phyloP scores from a whole-genome alignment of 2,329 filamentous ascomycete genomes.

The Xylaria sp. region DNA sequence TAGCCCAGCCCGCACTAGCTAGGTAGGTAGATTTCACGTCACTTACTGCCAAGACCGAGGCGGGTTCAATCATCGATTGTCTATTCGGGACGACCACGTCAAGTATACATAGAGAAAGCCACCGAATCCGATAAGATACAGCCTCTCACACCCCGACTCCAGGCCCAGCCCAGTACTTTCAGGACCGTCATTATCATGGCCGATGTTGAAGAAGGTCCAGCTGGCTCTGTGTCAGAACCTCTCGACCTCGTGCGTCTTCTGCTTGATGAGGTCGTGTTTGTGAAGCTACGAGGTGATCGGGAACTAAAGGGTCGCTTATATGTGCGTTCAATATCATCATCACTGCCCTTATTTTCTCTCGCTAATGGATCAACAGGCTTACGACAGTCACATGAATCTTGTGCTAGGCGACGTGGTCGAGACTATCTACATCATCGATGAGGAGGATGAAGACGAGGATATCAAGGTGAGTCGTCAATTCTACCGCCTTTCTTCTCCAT shows the following conservation, averaged over 20 bases:
- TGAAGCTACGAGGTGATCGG: constrained; percentile 94
- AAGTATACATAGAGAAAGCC: neutral
- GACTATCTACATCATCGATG: constrained; percentile 93
- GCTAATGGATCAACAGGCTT: constrained; percentile 70
- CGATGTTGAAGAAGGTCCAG: constrained; percentile 78
- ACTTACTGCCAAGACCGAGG: constrained; percentile 13
- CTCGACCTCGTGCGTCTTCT: constrained; percentile 95
- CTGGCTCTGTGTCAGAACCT: constrained; percentile 86
- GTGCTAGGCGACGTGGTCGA: constrained; percentile 97
- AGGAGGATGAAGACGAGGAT: constrained; percentile 82
- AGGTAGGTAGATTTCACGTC: neutral
- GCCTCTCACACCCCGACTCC: neutral
- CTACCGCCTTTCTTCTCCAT: neutral
- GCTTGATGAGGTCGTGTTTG: constrained; percentile 95
- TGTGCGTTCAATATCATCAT: constrained; percentile 63
- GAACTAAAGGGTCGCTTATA: constrained; percentile 96
- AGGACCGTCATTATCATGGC: constrained; percentile 70
- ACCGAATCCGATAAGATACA: constrained; percentile 5
- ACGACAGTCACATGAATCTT: constrained; percentile 98
- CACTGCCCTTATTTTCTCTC: neutral
- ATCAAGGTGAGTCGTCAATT: constrained; percentile 69
- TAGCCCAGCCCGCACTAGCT: neutral
- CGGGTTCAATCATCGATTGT: too few species aligned
- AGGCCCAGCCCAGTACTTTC: neutral
- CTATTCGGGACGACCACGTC: constrained; percentile 8